Percentiles rank a stretch among this genome's conserved stretches.
phyloP scores from a whole-genome alignment of 2,329 filamentous ascomycete genomes.

The Ophiocordyceps unilateralis region DNA sequence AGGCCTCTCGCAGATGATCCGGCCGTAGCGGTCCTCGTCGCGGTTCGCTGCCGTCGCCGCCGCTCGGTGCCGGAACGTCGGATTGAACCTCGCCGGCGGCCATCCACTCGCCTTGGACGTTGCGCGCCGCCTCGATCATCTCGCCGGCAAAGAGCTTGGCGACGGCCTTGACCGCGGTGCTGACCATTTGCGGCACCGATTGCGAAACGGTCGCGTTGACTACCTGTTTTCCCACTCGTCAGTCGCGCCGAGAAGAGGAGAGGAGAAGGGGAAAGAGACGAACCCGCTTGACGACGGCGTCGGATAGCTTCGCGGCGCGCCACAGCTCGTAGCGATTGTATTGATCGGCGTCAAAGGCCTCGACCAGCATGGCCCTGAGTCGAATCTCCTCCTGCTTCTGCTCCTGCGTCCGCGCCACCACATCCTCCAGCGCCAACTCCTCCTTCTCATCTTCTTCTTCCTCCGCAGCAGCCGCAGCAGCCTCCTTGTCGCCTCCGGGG shows the following conservation, averaged over 20 bases:
- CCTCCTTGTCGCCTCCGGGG: slow-evolving; percentile 25
- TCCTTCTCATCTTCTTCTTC: slow-evolving; percentile 40
- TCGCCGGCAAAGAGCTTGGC: slow-evolving; percentile 65
- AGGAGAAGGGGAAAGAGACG: slow-evolving; percentile 7
- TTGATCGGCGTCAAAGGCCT: slow-evolving; percentile 48
- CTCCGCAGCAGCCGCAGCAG: slow-evolving; percentile 20
- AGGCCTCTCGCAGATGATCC: slow-evolving; percentile 58
- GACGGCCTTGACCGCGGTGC: slow-evolving; percentile 58
- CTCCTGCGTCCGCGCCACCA: slow-evolving; percentile 45
- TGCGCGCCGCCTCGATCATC: slow-evolving; percentile 53
- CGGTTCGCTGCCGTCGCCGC: slow-evolving; percentile 15
- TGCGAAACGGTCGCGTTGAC: slow-evolving; percentile 70
- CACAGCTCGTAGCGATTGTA: slow-evolving; percentile 54
- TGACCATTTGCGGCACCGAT: slow-evolving; percentile 56
- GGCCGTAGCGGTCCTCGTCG: slow-evolving; percentile 46
- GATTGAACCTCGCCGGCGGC: slow-evolving; percentile 39
- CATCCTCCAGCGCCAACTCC: slow-evolving; percentile 38
- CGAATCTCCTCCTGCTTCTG: slow-evolving; percentile 46
- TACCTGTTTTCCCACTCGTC: slow-evolving; percentile 20
- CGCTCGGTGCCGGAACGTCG: slow-evolving; percentile 26
- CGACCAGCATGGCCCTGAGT: slow-evolving; percentile 41
- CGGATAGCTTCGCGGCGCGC: slow-evolving; percentile 50
- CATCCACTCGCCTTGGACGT: slow-evolving; percentile 57
- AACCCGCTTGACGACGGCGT: slow-evolving; percentile 51
- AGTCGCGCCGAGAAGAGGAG: not conserved